Conservation (phyloP, 352 stramenopile genomes). For the Pythium periplocum region DNA sequence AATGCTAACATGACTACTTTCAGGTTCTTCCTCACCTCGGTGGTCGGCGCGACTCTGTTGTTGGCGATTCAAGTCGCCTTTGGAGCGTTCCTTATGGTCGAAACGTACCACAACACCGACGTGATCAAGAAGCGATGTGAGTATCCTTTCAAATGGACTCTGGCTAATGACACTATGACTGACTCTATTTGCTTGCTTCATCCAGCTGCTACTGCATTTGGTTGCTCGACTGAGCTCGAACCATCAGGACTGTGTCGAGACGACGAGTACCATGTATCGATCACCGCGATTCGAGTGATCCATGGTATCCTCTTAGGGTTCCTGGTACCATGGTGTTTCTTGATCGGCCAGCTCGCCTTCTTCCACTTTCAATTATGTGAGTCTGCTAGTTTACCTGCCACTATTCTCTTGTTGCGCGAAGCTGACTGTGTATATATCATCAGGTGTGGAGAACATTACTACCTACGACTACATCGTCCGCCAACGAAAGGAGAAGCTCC, state of each 20-base stretch:
- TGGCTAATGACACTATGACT: background rate
- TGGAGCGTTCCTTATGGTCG: constrained; percentile 51
- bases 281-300: constrained; percentile 53
- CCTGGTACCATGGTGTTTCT: constrained; percentile 65
- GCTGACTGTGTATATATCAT: constrained; percentile 4
- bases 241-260: constrained; percentile 43
- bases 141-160: constrained; percentile 3
- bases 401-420: background rate
- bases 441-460: constrained; percentile 76
- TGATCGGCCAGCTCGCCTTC: constrained; percentile 71
- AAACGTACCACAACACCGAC: constrained; percentile 39
- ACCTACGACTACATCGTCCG: constrained; percentile 88
- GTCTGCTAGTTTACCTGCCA: constrained; percentile 14
- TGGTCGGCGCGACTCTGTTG: constrained; percentile 58
- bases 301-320: constrained; percentile 63
- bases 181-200: background rate
- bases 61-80: constrained; percentile 66
- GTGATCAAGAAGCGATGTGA: constrained; percentile 36
- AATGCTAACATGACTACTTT: background rate
- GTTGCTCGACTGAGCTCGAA: constrained; percentile 41
- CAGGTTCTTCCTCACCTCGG: constrained; percentile 69
- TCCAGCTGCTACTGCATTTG: constrained; percentile 53
- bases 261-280: constrained; percentile 44
- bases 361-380: constrained; percentile 85
- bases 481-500: constrained; percentile 70